phyloP scores from a whole-genome alignment of 345 rosid species.

The Moricandia moricandioides region DNA sequence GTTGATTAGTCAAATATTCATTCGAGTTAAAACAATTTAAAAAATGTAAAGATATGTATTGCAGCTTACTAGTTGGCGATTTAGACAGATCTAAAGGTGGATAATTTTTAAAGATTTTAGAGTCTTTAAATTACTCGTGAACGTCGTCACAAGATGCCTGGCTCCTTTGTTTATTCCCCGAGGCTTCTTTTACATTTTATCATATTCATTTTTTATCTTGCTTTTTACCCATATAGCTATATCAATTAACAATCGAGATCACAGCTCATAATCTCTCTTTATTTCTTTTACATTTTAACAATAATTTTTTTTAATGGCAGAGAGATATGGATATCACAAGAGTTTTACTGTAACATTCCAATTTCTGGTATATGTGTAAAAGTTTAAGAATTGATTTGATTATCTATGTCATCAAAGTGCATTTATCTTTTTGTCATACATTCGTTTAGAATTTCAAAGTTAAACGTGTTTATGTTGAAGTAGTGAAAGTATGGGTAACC shows the following conservation, averaged over 20 bases:
- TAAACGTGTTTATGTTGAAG: too few relatives aligned
- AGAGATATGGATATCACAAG: too few relatives aligned
- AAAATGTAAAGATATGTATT: too few relatives aligned
- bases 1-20: not conserved
- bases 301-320: not conserved
- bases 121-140: constrained; percentile 4
- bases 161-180: constrained; percentile 18
- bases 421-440: too few relatives aligned
- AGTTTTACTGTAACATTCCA: too few relatives aligned
- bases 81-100: constrained; percentile 6
- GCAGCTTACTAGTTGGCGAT: not conserved
- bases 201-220: not conserved
- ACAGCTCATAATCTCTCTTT: constrained; percentile 19
- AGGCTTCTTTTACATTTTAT: constrained; percentile 21
- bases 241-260: not conserved
- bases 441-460: too few relatives aligned
- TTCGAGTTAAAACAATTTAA: not conserved
- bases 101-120: not conserved
- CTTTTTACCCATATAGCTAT: not conserved
- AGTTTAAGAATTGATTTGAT: too few relatives aligned
- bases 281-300: not conserved
- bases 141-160: constrained; percentile 15
- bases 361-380: too few relatives aligned
- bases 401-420: too few relatives aligned
- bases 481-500: too few relatives aligned